Percentiles rank a stretch among this genome's conserved stretches.
Evolutionary conservation across 1,284 basidiomycete genomes (phyloP).

Genomic region (Abortiporus biennis): DNA sequence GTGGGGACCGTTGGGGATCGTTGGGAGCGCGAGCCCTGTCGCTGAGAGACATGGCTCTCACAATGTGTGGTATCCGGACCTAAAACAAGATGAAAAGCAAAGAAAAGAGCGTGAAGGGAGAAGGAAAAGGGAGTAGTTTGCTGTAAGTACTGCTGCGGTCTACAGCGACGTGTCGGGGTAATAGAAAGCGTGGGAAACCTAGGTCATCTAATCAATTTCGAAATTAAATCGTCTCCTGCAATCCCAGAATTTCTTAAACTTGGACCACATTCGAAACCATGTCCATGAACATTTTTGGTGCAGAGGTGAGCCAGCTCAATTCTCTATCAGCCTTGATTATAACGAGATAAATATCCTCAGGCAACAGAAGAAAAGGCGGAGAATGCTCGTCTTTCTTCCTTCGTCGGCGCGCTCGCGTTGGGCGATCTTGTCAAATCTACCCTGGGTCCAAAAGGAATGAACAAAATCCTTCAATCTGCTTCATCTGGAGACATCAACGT

Average conservation of each 20-base stretch:
- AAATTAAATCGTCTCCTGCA: too few species aligned
- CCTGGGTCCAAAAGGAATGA: slow-evolving; percentile 96
- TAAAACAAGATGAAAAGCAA: too few species aligned
- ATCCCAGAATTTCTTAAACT: too few species aligned
- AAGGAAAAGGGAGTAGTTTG: too few species aligned
- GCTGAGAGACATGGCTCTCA: too few species aligned
- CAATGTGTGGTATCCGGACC: too few species aligned
- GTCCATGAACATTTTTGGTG: slow-evolving; percentile 42
- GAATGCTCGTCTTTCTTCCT: slow-evolving; percentile 96
- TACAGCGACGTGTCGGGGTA: too few species aligned
- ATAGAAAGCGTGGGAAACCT: too few species aligned
- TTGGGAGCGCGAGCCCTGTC: too few species aligned
- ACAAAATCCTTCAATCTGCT: slow-evolving; percentile 91
- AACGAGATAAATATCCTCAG: slow-evolving; percentile 32
- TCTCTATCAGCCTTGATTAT: not conserved
- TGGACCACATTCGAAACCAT: slow-evolving; percentile 23
- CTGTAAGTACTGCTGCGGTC: too few species aligned
- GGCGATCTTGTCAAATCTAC: slow-evolving; percentile 99
- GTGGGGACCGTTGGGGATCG: slow-evolving; percentile 32
- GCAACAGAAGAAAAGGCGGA: slow-evolving; percentile 98
- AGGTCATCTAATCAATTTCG: too few species aligned
- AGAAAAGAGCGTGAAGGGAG: too few species aligned
- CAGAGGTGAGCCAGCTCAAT: slow-evolving; percentile 27
- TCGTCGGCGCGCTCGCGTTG: slow-evolving; percentile 94
- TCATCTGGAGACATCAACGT: slow-evolving; percentile 93